phyloP scores from a whole-genome alignment of 495 filamentous ascomycete species.

The Staphylotrichum longicolle region DNA sequence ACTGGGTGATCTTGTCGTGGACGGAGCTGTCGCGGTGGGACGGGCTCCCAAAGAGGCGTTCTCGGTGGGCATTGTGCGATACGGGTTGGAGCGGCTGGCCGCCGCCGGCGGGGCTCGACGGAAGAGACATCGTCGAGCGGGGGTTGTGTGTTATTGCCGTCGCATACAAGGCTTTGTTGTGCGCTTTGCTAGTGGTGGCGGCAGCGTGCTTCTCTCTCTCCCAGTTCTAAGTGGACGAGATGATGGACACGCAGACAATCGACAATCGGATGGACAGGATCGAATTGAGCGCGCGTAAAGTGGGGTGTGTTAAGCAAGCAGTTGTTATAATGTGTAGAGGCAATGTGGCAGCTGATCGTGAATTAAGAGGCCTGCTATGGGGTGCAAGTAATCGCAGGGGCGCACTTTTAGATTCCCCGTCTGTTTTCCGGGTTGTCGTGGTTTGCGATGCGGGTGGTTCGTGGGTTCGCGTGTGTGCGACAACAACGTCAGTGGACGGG shows the following conservation, averaged over 20 bases:
- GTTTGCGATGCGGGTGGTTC: neutral
- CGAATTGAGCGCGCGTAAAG: neutral
- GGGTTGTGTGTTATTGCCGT: conserved; percentile 14
- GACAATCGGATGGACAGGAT: no score
- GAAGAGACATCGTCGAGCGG: conserved; percentile 21
- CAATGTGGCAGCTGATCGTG: neutral
- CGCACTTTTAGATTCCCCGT: neutral
- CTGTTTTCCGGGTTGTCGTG: neutral
- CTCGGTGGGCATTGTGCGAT: conserved; percentile 71
- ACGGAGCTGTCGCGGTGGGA: conserved; percentile 65
- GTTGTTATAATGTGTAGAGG: no score
- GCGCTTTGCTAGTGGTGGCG: neutral
- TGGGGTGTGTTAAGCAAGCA: no score
- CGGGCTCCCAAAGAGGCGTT: conserved; percentile 31
- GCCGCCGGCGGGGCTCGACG: conserved; percentile 34
- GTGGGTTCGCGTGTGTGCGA: neutral
- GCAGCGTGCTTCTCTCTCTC: conserved; percentile 4
- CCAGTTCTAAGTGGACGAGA: neutral
- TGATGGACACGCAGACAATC: neutral
- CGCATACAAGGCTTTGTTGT: conserved; percentile 25
- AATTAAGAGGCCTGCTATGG: neutral
- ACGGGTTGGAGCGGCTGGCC: conserved; percentile 60
- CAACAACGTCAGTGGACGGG: neutral
- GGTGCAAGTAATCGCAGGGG: neutral
- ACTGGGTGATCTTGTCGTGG: conserved; percentile 79